Evolutionary conservation across 371 early-diverging fungal genomes (phyloP).

Genomic region (Mortierella sp.): DNA sequence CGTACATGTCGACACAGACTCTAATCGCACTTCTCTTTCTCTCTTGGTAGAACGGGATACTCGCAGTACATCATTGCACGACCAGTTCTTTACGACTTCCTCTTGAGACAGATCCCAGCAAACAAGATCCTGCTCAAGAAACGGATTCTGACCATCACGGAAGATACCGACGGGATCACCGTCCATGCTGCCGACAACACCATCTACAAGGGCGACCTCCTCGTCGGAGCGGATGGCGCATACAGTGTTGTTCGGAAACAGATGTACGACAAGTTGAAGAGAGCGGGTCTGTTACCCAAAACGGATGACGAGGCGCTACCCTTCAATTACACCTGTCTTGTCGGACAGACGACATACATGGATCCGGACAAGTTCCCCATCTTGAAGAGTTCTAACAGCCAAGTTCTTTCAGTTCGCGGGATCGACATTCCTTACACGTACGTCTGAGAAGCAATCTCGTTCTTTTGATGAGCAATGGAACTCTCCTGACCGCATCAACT

Average conservation of each 20-base stretch:
- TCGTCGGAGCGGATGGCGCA: background rate
- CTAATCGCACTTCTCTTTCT: background rate
- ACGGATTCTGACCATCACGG: background rate
- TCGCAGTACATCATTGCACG: constrained; percentile 12
- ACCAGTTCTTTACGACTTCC: background rate
- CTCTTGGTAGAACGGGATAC: background rate
- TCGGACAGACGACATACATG: background rate
- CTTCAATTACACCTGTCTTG: background rate
- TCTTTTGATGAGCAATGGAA: background rate
- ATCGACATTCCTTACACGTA: background rate
- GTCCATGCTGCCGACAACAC: background rate
- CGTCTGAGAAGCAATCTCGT: background rate
- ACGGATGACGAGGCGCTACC: background rate
- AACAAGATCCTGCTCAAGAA: constrained; percentile 3
- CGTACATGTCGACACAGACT: background rate
- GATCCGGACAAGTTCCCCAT: constrained; percentile 8
- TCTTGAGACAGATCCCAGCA: constrained; percentile 5
- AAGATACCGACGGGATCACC: background rate
- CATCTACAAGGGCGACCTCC: background rate
- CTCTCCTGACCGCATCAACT: background rate
- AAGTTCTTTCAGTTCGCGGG: background rate
- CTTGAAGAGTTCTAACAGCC: background rate
- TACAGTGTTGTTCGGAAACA: background rate
- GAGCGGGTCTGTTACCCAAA: background rate
- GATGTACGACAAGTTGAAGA: background rate